phyloP scores from a whole-genome alignment of 139 green algal genomes.

The Tetraselmis striata region DNA sequence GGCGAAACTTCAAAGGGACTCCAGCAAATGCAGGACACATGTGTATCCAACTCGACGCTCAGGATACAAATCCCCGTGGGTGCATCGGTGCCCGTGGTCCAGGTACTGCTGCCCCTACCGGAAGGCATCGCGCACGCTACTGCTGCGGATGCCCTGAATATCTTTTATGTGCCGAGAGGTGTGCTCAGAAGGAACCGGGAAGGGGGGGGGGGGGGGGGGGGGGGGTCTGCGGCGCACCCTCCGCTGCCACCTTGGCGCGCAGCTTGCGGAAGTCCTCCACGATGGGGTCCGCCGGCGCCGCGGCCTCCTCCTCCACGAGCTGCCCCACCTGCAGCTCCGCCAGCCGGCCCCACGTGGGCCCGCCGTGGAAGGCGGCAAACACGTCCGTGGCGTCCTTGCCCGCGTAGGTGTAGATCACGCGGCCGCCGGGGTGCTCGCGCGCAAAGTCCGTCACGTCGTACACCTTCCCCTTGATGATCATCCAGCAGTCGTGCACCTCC shows the following conservation, averaged over 20 bases:
- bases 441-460: slow-evolving; percentile 56
- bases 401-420: slow-evolving; percentile 49
- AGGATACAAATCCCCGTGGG: too few species aligned
- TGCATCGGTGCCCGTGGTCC: too few species aligned
- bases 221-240: too few species aligned
- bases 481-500: slow-evolving; percentile 28
- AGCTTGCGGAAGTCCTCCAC: slow-evolving; percentile 52
- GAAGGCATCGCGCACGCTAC: too few species aligned
- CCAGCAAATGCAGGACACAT: too few species aligned
- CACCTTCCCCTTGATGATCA: slow-evolving; percentile 35
- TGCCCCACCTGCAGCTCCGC: slow-evolving; percentile 41
- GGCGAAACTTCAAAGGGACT: too few species aligned
- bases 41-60: too few species aligned
- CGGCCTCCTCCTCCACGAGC: slow-evolving; percentile 12
- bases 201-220: too few species aligned
- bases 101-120: too few species aligned
- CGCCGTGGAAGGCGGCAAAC: slow-evolving; percentile 53
- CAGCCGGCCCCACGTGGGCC: slow-evolving; percentile 32
- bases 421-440: slow-evolving; percentile 49
- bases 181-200: too few species aligned
- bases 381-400: slow-evolving; percentile 59
- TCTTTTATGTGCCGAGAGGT: too few species aligned
- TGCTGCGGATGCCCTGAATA: too few species aligned
- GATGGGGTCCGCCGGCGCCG: slow-evolving; percentile 16
- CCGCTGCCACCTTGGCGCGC: slow-evolving; percentile 27